Evolutionary conservation across 768 basidiomycete species (phyloP), one percentile per base, ranked within the genome.

Genomic region (Pleurotus pulmonarius): DNA sequence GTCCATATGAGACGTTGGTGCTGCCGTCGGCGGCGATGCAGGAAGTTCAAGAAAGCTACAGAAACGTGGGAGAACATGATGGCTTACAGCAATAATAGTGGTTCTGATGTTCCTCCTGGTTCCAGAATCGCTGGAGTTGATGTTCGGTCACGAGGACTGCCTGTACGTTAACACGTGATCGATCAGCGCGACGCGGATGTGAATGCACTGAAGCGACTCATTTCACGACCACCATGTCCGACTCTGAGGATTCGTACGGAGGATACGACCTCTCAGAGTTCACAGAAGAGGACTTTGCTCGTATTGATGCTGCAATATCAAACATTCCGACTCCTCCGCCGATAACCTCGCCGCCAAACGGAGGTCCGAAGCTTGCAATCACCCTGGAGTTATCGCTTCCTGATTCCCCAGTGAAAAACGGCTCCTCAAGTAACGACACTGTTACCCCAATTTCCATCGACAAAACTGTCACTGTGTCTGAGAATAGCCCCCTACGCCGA

Each of bases 271-370:
- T 80, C 48, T 75, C 80, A 0, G 80, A 80, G 47, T 82, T 87
- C 58, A 83, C 83, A 0, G 75, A 75, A 22, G 77, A 83, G 29
- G 85, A 88, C 22, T 74, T 87, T 40, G 74, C 71, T 2, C 64
- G 67, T 22, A 71, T 83, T 54, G 85, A 86, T 61, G 74, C 73
- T 25, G 66, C 70, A 25, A 58, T 75, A 26, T 29, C 47, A 22
- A 40, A 34, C 11, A 34, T 34, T 34, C 4, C 29, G 29, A 34
- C 29, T 2, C 29, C 29, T 11, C 29, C 29, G 4, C 29, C 29
- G 29, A 34, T 34, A 38, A 57, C 43, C 52, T n/a, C 56, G 29
- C 59, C 52, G 26, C 57, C 56, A 47, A 51, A 61, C 29, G 64
- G 46, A 22, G 65, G 65, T 4, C 77, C 80, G 5, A 58, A 66